phyloP scores from a whole-genome alignment of 345 rosid species.

The Hibiscus tridactylites region DNA sequence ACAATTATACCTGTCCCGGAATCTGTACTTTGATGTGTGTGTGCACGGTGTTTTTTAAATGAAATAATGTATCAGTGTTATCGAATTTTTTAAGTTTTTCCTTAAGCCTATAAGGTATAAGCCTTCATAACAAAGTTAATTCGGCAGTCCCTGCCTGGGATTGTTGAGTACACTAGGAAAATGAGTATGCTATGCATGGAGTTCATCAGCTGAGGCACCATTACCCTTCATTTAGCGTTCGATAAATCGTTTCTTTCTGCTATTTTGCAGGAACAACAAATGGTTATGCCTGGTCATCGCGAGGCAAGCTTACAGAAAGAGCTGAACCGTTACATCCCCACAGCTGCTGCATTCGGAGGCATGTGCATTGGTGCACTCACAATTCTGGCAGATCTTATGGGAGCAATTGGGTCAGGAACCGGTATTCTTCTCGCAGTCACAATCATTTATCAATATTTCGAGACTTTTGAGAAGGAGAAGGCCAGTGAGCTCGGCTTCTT shows the following conservation, averaged over 20 bases:
- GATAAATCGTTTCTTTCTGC: neutral
- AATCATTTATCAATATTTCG: constrained; percentile 60
- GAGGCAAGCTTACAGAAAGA: constrained; percentile 65
- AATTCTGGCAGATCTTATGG: constrained; percentile 71
- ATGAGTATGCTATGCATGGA: neutral
- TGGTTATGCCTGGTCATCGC: constrained; percentile 80
- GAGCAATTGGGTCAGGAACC: constrained; percentile 75
- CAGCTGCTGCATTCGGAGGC: constrained; percentile 77
- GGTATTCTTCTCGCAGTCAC: constrained; percentile 70
- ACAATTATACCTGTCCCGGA: neutral
- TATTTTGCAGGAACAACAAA: constrained; percentile 60
- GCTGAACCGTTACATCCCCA: constrained; percentile 64
- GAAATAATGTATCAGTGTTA: neutral
- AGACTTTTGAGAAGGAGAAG: constrained; percentile 70
- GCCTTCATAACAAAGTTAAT: neutral
- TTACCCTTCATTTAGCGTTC: neutral
- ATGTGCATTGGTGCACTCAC: constrained; percentile 75
- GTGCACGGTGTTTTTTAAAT: neutral
- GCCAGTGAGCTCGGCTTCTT: constrained; percentile 75
- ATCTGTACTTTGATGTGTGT: neutral
- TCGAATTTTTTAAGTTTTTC: neutral
- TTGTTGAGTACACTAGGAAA: neutral
- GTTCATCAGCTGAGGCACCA: neutral
- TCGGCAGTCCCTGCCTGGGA: neutral
- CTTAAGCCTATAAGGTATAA: neutral